Percentiles rank a stretch among this genome's conserved stretches.
Evolutionary conservation across 1,139 yeast genomes (phyloP).

Genomic region (Yamadazyma atlantica): DNA sequence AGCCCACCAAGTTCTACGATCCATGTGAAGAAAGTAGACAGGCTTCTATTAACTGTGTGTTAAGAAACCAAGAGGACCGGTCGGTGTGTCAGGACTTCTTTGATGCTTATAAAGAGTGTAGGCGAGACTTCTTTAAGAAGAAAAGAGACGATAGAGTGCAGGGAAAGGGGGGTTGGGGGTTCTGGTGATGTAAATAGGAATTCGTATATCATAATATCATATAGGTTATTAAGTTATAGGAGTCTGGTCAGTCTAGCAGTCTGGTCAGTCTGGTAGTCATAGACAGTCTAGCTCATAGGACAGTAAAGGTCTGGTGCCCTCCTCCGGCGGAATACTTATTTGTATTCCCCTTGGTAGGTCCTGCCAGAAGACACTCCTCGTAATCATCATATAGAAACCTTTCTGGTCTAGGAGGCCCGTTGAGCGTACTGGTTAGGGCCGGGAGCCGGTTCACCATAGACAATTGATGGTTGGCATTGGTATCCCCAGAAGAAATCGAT

Average conservation of each 20-base stretch:
- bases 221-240: not conserved
- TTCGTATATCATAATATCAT: not conserved
- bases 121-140: conserved; percentile 68
- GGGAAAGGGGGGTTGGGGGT: conserved; percentile 50
- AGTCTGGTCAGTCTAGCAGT: too few relatives aligned
- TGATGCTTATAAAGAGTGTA: conserved; percentile 90
- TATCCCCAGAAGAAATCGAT: not conserved
- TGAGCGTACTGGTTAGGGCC: not conserved
- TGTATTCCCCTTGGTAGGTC: conserved; percentile 2
- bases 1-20: conserved; percentile 82
- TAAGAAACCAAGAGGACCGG: conserved; percentile 72
- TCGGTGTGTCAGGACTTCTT: conserved; percentile 81
- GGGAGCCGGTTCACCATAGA: too few relatives aligned
- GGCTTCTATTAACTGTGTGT: conserved; percentile 80
- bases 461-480: not conserved
- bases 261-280: too few relatives aligned
- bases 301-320: conserved; percentile 11
- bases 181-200: conserved; percentile 24
- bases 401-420: not conserved
- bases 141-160: conserved; percentile 35
- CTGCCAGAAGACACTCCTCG: not conserved
- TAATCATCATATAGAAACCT: not conserved
- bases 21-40: conserved; percentile 90
- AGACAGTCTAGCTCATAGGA: too few relatives aligned
- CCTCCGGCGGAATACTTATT: conserved; percentile 14